Evolutionary conservation across 345 rosid species (phyloP).

Genomic region (Bruguiera gymnorhiza): DNA sequence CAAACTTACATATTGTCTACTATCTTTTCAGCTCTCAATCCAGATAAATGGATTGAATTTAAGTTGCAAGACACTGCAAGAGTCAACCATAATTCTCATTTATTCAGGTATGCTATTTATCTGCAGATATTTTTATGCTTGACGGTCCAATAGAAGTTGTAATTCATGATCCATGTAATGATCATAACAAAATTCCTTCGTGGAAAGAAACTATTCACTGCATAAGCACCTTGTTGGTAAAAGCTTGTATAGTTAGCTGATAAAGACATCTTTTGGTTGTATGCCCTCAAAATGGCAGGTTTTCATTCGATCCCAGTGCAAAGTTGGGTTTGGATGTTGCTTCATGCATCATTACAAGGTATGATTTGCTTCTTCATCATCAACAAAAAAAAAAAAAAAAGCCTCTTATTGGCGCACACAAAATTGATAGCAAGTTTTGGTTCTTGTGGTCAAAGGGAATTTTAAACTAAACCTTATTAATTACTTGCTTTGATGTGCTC

Average conservation of each 20-base stretch:
- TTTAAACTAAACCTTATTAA: background rate
- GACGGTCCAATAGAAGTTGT: background rate
- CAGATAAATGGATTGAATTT: conserved; percentile 91
- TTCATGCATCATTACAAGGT: conserved; percentile 89
- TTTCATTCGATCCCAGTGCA: conserved; percentile 77
- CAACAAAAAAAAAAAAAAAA: background rate
- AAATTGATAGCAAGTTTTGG: background rate
- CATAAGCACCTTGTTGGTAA: too few relatives aligned
- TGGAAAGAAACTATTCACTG: background rate
- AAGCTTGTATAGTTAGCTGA: conserved; percentile 1
- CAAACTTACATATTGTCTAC: conserved; percentile 6
- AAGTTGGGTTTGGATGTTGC: conserved; percentile 86
- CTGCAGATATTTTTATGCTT: background rate
- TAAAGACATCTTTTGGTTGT: conserved; percentile 13
- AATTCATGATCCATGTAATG: background rate
- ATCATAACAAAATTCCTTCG: conserved; percentile 2
- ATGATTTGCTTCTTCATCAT: conserved; percentile 11
- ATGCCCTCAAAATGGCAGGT: conserved; percentile 45
- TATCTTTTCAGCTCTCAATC: conserved; percentile 62
- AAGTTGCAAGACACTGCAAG: conserved; percentile 90
- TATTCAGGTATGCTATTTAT: conserved; percentile 60
- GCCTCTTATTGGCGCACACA: too few relatives aligned
- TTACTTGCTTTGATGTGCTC: conserved; percentile 12
- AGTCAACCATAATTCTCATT: conserved; percentile 84
- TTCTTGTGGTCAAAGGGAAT: background rate